phyloP scores from a whole-genome alignment of 495 filamentous ascomycete genomes.

The Xylaria palmicola region DNA sequence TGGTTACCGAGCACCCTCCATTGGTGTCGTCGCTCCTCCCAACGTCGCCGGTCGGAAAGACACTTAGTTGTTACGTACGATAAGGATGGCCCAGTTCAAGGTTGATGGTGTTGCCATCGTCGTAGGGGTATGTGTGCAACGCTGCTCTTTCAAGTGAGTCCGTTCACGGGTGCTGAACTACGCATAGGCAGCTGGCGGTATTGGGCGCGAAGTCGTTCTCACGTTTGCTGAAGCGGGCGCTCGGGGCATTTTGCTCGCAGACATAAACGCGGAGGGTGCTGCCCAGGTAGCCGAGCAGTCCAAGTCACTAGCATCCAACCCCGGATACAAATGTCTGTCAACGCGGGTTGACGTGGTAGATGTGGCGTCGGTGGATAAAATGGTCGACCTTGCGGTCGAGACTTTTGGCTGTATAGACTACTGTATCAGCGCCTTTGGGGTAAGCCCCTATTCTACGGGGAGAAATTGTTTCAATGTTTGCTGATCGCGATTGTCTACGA shows the following conservation, averaged over 20 bases:
- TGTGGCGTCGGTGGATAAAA: conserved; percentile 18
- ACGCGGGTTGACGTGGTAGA: neutral
- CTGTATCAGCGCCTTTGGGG: conserved; percentile 12
- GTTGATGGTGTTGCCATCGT: too few species aligned
- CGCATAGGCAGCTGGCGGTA: conserved; percentile 27
- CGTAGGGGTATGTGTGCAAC: too few species aligned
- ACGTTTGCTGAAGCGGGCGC: conserved; percentile 35
- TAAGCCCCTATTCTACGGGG: conserved; percentile 10
- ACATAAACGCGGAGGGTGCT: conserved; percentile 17
- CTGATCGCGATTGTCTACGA: neutral
- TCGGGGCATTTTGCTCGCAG: conserved; percentile 31
- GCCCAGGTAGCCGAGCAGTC: neutral
- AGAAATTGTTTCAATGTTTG: conserved; percentile 11
- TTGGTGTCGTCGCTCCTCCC: too few species aligned
- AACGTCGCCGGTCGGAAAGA: too few species aligned
- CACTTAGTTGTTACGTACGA: too few species aligned
- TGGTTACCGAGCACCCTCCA: too few species aligned
- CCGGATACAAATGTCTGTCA: neutral
- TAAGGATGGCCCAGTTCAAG: too few species aligned
- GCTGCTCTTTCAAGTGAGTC: too few species aligned
- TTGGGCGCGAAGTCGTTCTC: conserved; percentile 28
- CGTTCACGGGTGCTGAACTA: too few species aligned
- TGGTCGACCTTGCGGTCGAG: conserved; percentile 25
- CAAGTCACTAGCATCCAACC: neutral
- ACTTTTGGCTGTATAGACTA: conserved; percentile 24